Base-by-base conservation (phyloP, 768 basidiomycete genomes). In the Suillus ampliporus region DNA sequence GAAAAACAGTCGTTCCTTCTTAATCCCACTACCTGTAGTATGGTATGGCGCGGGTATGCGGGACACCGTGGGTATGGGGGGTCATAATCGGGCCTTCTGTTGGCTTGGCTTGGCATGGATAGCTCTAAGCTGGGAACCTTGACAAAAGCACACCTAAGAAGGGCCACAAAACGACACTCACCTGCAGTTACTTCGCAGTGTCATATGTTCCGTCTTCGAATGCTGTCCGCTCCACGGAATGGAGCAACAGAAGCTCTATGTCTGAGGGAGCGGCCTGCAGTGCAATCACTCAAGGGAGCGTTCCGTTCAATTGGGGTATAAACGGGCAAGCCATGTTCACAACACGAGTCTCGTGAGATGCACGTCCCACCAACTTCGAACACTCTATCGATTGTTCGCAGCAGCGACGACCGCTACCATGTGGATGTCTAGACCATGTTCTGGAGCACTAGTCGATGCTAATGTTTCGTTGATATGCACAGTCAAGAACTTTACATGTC, bases 181-280 rank as follows among this genome's bases (percentile, higher is more conserved):
- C 88, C 69, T 95, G n/a, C n/a, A n/a, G 93, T 69, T 91, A 87
- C 10, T 98, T 78, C 0, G 95, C 96, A 5, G 88, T 88, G 13
- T 81, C 78, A 65, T 89, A 88, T 1, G 95, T 98, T 6, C 83
- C 77, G 34, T 87, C 84, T 67, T 83, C 80, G 73, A 92, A 92
- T 1, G 86, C 90, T 57, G 96, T 91, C 97, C 97, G 98, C 70
- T 98, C 96, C 53, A 97, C 89, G 0, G 92, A 91, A n/a, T 95
- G 86, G 34, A 97, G 82, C 11, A 99, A 80, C 56, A 91, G 73
- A 64, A 77, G 70, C 70, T 94, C 91, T 0, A 76, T 74, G 15
- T 87, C 85, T 1, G 81, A 84, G 0, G 89, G 81, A 0, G 83
- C 80, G 10, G 81, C 79, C 65, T 88, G 89, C 46, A 84, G 68